Evolutionary conservation across 371 early-diverging fungal genomes (phyloP), one percentile per base, ranked within the genome.

Genomic region (Catenaria anguillulae): DNA sequence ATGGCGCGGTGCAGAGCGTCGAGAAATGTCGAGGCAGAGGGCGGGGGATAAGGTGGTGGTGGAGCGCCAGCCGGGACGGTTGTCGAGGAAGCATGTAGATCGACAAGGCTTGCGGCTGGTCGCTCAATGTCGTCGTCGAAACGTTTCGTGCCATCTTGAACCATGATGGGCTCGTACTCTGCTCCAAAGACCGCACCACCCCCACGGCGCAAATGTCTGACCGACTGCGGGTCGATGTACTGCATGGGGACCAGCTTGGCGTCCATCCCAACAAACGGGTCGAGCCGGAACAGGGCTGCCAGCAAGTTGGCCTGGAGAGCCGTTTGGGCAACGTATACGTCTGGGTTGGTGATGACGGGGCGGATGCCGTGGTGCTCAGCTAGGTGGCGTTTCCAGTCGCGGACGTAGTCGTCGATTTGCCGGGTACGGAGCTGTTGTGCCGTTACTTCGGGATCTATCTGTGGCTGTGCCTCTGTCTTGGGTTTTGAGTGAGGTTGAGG

Each of bases 251-350:
- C 12, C 33, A 58, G 43, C 26, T 58, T 58, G 36, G 58, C 19
- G 31, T 58, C 58, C n/a, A 58, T n/a, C 2, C 58, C 58, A 19
- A 58, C 8, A 36, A 58, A 34, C 24, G 8, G 24, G 43, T 58
- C 58, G 36, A 12, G 40, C 4, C 15, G 17, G 21, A 58, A 58
- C 29, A 58, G 31, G 17, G 8, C 15, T 12, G 58, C 36, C 24
- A 58, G 43, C 58, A 31, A 36, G 10, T 58, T 24, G 36, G 58
- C 58, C 58, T 58, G 36, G 24, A 33, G 12, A 17, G 26, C 15
- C 8, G 58, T 58, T 6, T 35, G 58, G 10, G 58, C 58, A 8
- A 58, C 21, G 31, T 58, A 58, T 2, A 58, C 36, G 36, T 58
- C 58, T 12, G 58, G 58, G 19, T 10, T 12, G 8, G 15, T 36